A percentile compares a stretch with the other conserved stretches of the same genome.
Evolutionary conservation across 108 stramenopile species (phyloP).

Genomic region (Pseudonitzschia multistriata): DNA sequence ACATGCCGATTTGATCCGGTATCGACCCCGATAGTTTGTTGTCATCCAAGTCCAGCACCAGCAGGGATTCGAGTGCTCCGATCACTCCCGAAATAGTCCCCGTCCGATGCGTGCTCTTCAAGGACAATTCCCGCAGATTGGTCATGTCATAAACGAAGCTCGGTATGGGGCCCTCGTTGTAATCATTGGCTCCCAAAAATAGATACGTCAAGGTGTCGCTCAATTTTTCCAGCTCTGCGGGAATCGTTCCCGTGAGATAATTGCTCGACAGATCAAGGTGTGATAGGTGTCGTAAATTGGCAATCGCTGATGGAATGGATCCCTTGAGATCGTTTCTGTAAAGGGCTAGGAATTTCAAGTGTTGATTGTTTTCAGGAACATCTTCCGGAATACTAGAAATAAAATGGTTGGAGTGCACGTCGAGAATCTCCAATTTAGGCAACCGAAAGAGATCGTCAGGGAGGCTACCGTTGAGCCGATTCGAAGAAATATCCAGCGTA

Average conservation of each 20-base stretch:
- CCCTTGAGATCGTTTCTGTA: slow-evolving; percentile 35
- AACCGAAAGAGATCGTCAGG: slow-evolving; percentile 37
- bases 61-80: slow-evolving; percentile 14
- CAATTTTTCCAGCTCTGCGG: slow-evolving; percentile 9
- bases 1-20: slow-evolving; percentile 28
- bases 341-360: slow-evolving; percentile 32
- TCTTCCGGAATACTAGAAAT: slow-evolving; percentile 19
- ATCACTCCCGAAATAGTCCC: slow-evolving; percentile 41
- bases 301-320: slow-evolving; percentile 32
- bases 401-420: slow-evolving; percentile 38
- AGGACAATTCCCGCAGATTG: slow-evolving; percentile 40
- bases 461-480: slow-evolving; percentile 28
- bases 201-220: slow-evolving; percentile 28
- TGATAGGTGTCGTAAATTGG: slow-evolving; percentile 5
- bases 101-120: slow-evolving; percentile 33
- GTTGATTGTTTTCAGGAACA: slow-evolving; percentile 1
- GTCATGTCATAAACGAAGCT: slow-evolving; percentile 24
- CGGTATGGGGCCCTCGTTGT: slow-evolving; percentile 39
- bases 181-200: slow-evolving; percentile 44
- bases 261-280: slow-evolving; percentile 35
- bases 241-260: slow-evolving; percentile 25
- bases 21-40: slow-evolving; percentile 32
- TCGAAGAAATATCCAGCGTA: slow-evolving; percentile 40
- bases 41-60: slow-evolving; percentile 39
- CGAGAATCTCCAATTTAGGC: slow-evolving; percentile 31